These are phyloP conservation scores for Microcos paniculata DNA, from an alignment of 345 rosid genomes.

Conservation along the genomic window DNA sequence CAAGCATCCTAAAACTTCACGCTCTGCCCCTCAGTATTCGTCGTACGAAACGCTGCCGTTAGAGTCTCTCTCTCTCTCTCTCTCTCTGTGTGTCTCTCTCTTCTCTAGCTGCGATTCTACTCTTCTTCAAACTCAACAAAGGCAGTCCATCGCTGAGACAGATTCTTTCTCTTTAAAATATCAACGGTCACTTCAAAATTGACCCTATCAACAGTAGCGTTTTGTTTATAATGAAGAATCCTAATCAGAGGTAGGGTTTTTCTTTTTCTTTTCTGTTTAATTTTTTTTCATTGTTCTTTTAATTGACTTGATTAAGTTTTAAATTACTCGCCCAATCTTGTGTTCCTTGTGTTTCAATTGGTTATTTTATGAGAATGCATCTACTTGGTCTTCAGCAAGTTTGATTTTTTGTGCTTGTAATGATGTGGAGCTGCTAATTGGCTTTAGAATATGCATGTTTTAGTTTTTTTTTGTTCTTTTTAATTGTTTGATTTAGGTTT, in stretches of 20 bases:
- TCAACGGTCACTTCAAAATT: not conserved
- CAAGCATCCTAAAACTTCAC: not conserved
- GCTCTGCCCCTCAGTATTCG: not conserved
- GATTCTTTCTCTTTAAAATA: conserved; percentile 2
- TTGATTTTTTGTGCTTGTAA: not conserved
- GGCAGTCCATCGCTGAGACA: not conserved
- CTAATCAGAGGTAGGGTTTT: not conserved
- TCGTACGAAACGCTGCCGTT: conserved; percentile 5
- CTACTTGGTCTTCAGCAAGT: not conserved
- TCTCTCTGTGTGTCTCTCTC: too few relatives aligned
- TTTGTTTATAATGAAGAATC: not conserved
- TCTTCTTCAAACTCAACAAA: not conserved
- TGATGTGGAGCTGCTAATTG: not conserved
- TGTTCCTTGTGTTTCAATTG: not conserved
- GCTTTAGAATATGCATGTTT: not conserved
- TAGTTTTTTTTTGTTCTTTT: not conserved
- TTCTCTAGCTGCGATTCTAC: not conserved
- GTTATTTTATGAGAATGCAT: not conserved
- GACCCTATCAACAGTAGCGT: not conserved
- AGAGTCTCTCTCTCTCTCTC: not conserved
- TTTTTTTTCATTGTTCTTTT: not conserved
- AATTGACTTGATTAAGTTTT: conserved; percentile 8
- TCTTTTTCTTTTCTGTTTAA: not conserved
- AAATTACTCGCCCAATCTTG: not conserved
- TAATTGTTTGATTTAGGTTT: not conserved